Conservation (phyloP, 306 rosid species). For the Erythrophleum fordii region DNA sequence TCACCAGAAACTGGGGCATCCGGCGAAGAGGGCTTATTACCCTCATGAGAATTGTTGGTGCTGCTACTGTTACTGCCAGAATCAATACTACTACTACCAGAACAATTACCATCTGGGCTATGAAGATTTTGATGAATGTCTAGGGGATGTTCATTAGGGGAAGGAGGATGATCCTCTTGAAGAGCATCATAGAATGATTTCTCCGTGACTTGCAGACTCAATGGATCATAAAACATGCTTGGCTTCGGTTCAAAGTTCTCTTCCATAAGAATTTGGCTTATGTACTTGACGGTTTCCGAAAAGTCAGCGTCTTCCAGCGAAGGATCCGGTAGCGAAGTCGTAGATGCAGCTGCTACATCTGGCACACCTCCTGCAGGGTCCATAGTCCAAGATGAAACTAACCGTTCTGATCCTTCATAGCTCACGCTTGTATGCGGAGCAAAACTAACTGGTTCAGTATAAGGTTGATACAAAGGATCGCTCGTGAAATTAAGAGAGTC, state of each 20-base stretch:
- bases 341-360: not conserved
- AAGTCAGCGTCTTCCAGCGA: conserved; percentile 48
- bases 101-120: conserved; percentile 17
- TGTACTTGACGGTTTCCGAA: conserved; percentile 49
- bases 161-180: conserved; percentile 38
- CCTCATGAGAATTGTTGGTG: conserved; percentile 38
- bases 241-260: conserved; percentile 65
- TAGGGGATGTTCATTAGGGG: conserved; percentile 54
- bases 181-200: conserved; percentile 65
- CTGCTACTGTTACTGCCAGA: conserved; percentile 12
- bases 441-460: conserved; percentile 14
- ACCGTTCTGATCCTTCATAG: not conserved
- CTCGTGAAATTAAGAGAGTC: not conserved
- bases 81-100: conserved; percentile 15
- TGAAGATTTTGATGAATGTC: conserved; percentile 19
- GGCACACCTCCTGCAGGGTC: not conserved
- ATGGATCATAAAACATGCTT: conserved; percentile 57
- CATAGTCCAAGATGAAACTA: not conserved
- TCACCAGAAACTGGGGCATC: conserved; percentile 42
- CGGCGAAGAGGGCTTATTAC: conserved; percentile 43
- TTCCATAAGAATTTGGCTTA: conserved; percentile 69
- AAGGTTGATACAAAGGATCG: conserved; percentile 20
- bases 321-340: conserved; percentile 15
- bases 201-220: conserved; percentile 64
- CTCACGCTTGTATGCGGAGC: not conserved